Evolutionary conservation across 2,329 filamentous ascomycete genomes (phyloP).

Genomic region (Ophiostoma himal-ulmi): DNA sequence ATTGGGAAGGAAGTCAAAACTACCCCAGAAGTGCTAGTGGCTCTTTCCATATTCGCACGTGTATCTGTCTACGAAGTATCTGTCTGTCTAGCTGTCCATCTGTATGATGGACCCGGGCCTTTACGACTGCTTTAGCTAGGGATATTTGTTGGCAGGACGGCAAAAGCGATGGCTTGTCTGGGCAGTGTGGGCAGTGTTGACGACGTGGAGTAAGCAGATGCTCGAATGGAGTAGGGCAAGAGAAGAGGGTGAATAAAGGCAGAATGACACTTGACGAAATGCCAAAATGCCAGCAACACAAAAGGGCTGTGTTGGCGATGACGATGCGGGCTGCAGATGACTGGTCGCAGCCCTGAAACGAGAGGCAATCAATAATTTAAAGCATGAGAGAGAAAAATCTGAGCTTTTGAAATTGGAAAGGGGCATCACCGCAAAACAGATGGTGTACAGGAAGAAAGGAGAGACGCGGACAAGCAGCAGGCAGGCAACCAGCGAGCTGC

Average conservation of each 20-base stretch:
- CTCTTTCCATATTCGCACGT: neutral
- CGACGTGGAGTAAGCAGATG: neutral
- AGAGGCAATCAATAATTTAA: neutral
- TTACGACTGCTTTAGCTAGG: neutral
- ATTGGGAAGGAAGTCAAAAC: neutral
- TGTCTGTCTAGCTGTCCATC: neutral
- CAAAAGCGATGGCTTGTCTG: neutral
- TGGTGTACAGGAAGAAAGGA: neutral
- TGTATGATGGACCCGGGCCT: neutral
- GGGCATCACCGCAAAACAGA: neutral
- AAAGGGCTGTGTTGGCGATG: constrained; percentile 5
- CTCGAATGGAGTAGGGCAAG: neutral
- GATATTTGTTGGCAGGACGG: neutral
- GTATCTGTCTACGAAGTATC: neutral
- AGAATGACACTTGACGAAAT: neutral
- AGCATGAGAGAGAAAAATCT: neutral
- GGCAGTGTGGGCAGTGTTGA: constrained; percentile 2
- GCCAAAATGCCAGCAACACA: neutral
- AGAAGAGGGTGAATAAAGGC: neutral
- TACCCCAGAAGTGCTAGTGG: neutral
- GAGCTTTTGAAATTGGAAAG: neutral
- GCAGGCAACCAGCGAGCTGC: neutral
- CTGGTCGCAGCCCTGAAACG: constrained; percentile 3
- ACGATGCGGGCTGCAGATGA: neutral
- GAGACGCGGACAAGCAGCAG: neutral